phyloP scores from a whole-genome alignment of 2,329 filamentous ascomycete species.

The Tolypocladium guangdongense region DNA sequence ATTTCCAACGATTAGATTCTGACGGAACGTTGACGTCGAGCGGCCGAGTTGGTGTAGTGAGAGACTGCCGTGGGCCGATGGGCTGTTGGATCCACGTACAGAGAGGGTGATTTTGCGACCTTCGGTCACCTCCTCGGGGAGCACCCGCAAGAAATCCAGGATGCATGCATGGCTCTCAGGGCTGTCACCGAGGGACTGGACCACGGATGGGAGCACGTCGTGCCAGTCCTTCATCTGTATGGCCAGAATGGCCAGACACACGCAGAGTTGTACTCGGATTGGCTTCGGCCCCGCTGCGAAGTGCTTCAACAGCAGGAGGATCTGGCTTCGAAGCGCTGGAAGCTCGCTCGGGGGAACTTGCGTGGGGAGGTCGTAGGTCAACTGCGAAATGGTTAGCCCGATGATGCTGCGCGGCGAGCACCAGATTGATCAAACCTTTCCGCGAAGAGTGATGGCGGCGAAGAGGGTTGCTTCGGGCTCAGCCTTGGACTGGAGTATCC shows the following conservation, averaged over 20 bases:
- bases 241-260: slow-evolving; percentile 86
- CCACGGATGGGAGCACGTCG: slow-evolving; percentile 75
- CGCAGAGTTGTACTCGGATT: slow-evolving; percentile 83
- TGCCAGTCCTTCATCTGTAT: slow-evolving; percentile 97
- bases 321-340: slow-evolving; percentile 67
- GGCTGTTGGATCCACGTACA: slow-evolving; percentile 67
- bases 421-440: slow-evolving; percentile 58
- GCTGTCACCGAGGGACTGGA: slow-evolving; percentile 65
- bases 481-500: slow-evolving; percentile 71
- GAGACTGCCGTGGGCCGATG: slow-evolving; percentile 27
- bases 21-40: slow-evolving; percentile 21
- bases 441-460: slow-evolving; percentile 91
- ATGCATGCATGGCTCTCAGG: slow-evolving; percentile 75
- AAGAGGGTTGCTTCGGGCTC: slow-evolving; percentile 85
- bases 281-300: slow-evolving; percentile 76
- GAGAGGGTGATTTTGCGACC: slow-evolving; percentile 98
- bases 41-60: slow-evolving; percentile 23
- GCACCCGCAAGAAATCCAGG: slow-evolving; percentile 89
- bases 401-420: not conserved
- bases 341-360: slow-evolving; percentile 73
- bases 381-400: slow-evolving; percentile 40
- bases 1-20: slow-evolving; percentile 34
- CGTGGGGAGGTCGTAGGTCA: slow-evolving; percentile 82
- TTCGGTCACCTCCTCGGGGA: slow-evolving; percentile 97
- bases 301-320: slow-evolving; percentile 68